phyloP scores from a whole-genome alignment of 192 early-diverging fungal genomes.

The Coemansia aciculifera region DNA sequence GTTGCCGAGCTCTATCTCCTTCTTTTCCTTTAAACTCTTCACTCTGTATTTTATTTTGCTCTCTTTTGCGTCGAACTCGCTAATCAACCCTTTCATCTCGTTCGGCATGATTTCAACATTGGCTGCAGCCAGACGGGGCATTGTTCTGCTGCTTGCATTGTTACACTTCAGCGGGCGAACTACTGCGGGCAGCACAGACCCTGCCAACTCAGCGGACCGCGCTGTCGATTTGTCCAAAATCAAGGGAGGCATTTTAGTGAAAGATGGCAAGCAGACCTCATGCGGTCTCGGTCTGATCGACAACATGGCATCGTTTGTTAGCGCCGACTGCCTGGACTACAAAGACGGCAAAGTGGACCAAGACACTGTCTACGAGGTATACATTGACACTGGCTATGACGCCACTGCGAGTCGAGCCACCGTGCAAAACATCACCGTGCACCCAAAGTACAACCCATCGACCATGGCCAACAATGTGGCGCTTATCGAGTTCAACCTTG shows the following conservation, averaged over 20 bases:
- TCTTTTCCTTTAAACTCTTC: background rate
- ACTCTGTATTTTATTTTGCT: constrained; percentile 2
- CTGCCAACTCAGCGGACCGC: background rate
- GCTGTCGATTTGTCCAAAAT: background rate
- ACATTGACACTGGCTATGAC: constrained; percentile 11
- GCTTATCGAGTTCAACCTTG: constrained; percentile 20
- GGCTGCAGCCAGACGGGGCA: background rate
- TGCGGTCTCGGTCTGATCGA: constrained; percentile 29
- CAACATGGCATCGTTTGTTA: constrained; percentile 21
- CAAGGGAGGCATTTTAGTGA: constrained; percentile 28
- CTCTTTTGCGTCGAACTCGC: background rate
- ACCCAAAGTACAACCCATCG: constrained; percentile 18
- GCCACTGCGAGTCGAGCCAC: background rate
- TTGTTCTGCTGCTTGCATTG: background rate
- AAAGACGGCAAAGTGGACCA: constrained; percentile 9
- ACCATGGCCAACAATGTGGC: constrained; percentile 43
- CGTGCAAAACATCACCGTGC: constrained; percentile 22
- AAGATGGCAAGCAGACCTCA: constrained; percentile 19
- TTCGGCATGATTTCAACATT: background rate
- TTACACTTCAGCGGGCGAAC: background rate
- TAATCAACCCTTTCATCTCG: background rate
- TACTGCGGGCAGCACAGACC: background rate
- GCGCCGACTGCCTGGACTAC: constrained; percentile 35
- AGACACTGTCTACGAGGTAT: constrained; percentile 9
- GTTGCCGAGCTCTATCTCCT: background rate